Conservation (phyloP, 2,329 filamentous ascomycete species). For the Corynespora cassiicola region DNA sequence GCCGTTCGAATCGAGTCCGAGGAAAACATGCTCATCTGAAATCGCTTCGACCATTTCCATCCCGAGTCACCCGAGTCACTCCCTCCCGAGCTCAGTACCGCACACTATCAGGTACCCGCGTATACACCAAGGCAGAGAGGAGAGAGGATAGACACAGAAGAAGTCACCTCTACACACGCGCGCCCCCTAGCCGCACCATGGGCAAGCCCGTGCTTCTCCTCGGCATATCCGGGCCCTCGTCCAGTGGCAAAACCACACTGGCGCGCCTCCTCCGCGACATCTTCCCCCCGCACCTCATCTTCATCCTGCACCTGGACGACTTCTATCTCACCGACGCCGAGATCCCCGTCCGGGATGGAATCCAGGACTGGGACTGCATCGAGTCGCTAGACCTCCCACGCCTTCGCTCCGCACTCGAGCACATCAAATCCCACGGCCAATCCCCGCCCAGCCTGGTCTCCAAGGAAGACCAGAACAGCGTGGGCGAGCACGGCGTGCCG, state of each 20-base stretch:
- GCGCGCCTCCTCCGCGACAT: constrained; percentile 83
- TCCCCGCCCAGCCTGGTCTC: constrained; percentile 60
- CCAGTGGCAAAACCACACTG: constrained; percentile 93
- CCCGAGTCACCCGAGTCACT: too few relatives aligned
- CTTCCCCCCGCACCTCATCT: constrained; percentile 67
- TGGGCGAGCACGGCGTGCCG: constrained; percentile 48
- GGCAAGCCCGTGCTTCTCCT: constrained; percentile 63
- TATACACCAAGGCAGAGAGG: too few relatives aligned
- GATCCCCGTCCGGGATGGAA: constrained; percentile 58
- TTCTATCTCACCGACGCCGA: constrained; percentile 86
- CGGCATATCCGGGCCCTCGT: constrained; percentile 87
- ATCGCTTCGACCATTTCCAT: too few relatives aligned
- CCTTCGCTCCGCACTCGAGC: constrained; percentile 70
- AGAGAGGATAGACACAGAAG: too few relatives aligned
- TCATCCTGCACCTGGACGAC: constrained; percentile 94
- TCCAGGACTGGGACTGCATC: constrained; percentile 92
- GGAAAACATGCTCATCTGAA: too few relatives aligned
- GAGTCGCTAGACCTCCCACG: constrained; percentile 75
- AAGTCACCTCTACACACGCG: constrained; percentile 1
- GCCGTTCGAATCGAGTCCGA: too few relatives aligned
- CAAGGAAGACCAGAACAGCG: constrained; percentile 66
- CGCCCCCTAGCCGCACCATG: constrained; percentile 5
- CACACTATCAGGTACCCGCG: too few relatives aligned
- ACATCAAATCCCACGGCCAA: constrained; percentile 73
- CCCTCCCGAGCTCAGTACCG: too few relatives aligned